Conservation (phyloP, 495 filamentous ascomycete genomes). For the Penicillium macrosclerotiorum region DNA sequence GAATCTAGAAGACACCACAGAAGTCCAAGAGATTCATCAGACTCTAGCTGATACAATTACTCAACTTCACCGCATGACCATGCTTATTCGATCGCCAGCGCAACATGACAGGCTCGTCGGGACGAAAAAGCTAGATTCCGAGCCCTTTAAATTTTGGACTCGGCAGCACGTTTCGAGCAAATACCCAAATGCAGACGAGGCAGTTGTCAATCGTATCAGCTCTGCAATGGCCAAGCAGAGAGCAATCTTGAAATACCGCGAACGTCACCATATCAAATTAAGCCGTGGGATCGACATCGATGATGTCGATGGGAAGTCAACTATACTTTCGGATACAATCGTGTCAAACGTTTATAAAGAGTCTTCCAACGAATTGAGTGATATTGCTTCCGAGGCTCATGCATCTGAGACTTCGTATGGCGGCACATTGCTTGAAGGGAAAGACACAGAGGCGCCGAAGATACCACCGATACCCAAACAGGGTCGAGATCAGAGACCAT, state of each 20-base stretch:
- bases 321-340: slow-evolving; percentile 7
- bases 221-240: slow-evolving; percentile 16
- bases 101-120: slow-evolving; percentile 18
- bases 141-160: slow-evolving; percentile 7
- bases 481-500: slow-evolving; percentile 5
- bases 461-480: slow-evolving; percentile 12
- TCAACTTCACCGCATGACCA: slow-evolving; percentile 24
- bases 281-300: slow-evolving; percentile 4
- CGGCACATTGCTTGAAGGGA: not conserved
- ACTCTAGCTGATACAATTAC: slow-evolving; percentile 10
- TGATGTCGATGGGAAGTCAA: not conserved
- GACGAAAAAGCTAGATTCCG: slow-evolving; percentile 1
- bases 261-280: slow-evolving; percentile 17
- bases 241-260: slow-evolving; percentile 17
- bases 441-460: not conserved
- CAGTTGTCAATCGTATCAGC: slow-evolving; percentile 5
- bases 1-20: not conserved
- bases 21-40: slow-evolving; percentile 6
- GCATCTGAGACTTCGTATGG: slow-evolving; percentile 11
- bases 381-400: not conserved
- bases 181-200: slow-evolving; percentile 8
- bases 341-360: not conserved
- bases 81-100: slow-evolving; percentile 23
- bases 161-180: slow-evolving; percentile 7
- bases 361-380: not conserved